Conservation (phyloP, 805 yeast species). For the Candida koratica region DNA sequence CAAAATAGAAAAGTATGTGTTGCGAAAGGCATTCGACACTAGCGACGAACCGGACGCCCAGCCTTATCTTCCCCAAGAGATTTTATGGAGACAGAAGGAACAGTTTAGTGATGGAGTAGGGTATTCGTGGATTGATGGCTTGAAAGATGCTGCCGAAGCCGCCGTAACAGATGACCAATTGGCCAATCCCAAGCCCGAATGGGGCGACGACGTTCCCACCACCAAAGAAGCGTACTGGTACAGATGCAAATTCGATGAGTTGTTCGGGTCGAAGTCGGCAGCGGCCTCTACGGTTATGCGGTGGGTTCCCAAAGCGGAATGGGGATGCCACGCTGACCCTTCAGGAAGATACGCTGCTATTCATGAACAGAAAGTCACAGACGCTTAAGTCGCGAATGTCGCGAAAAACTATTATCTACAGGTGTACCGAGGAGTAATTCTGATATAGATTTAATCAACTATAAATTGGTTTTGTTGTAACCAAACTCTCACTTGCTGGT, state of each 20-base stretch:
- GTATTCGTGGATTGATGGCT: conserved; percentile 97
- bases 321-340: conserved; percentile 99
- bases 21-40: conserved; percentile 97
- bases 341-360: conserved; percentile 94
- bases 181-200: conserved; percentile 85
- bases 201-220: conserved; percentile 94
- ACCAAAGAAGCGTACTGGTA: conserved; percentile 99
- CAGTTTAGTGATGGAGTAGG: conserved; percentile 99
- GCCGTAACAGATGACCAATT: conserved; percentile 86
- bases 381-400: conserved; percentile 6
- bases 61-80: conserved; percentile 94
- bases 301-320: conserved; percentile 99
- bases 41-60: conserved; percentile 68
- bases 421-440: background rate
- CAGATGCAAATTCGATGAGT: conserved; percentile 91
- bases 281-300: conserved; percentile 97
- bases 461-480: conserved; percentile 22
- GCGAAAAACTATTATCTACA: too few species aligned
- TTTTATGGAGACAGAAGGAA: conserved; percentile 99
- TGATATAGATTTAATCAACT: background rate
- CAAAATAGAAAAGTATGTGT: conserved; percentile 87
- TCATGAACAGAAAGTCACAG: conserved; percentile 58
- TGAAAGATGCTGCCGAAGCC: conserved; percentile 91
- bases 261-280: conserved; percentile 67
- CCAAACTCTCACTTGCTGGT: conserved; percentile 42